A percentile compares a stretch with the other conserved stretches of the same genome.
These are phyloP conservation scores for Aureobasidium sp. DNA, from an alignment of 2,329 filamentous ascomycete species.

Conservation along the genomic window DNA sequence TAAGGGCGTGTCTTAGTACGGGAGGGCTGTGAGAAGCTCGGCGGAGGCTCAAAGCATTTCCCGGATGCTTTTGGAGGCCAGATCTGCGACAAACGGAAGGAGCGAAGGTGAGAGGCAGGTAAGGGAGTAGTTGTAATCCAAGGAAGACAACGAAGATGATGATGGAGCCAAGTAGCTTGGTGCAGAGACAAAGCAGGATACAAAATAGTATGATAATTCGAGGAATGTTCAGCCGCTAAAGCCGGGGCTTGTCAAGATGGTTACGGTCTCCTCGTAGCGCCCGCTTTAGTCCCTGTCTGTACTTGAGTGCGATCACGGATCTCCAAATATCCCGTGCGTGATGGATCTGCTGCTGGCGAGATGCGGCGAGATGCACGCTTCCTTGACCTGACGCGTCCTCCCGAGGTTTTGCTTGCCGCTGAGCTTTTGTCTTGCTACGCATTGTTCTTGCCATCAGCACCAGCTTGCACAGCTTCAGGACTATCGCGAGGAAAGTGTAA, in stretches of 20 bases:
- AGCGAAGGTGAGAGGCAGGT: neutral
- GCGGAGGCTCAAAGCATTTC: slow-evolving; percentile 1
- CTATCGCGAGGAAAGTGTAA: neutral
- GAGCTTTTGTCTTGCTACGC: neutral
- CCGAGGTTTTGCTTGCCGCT: slow-evolving; percentile 6
- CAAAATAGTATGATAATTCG: neutral
- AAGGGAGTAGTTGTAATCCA: neutral
- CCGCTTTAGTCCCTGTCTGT: neutral
- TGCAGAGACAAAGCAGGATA: slow-evolving; percentile 7
- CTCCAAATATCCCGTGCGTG: neutral
- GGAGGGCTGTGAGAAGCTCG: neutral
- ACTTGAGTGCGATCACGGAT: neutral
- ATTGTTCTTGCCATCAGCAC: neutral
- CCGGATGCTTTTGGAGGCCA: neutral
- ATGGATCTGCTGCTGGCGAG: slow-evolving; percentile 4
- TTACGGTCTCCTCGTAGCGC: neutral
- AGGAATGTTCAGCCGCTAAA: slow-evolving; percentile 3
- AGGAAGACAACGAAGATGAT: neutral
- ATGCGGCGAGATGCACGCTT: neutral
- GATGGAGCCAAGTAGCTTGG: slow-evolving; percentile 8
- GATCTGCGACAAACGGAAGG: neutral
- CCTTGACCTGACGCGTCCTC: neutral
- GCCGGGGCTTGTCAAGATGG: slow-evolving; percentile 1
- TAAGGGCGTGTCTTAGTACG: neutral
- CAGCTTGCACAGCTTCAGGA: neutral